phyloP scores from a whole-genome alignment of 345 rosid genomes.

The Eucalyptus curtisii region DNA sequence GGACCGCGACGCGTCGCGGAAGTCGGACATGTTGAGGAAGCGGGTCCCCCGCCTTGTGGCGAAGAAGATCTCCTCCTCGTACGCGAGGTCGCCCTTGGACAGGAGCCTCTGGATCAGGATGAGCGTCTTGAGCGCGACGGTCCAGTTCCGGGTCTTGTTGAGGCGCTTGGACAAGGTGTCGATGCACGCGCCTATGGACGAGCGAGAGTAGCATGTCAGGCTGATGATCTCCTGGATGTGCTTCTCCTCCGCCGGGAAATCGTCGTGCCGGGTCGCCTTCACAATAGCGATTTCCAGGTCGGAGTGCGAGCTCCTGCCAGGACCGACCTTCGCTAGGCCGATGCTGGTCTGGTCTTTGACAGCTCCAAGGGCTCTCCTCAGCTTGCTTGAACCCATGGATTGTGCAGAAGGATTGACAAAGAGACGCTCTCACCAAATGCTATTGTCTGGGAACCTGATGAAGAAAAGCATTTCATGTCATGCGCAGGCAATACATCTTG shows the following conservation, averaged over 20 bases:
- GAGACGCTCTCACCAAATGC: not conserved
- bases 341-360: conserved; percentile 92
- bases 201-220: conserved; percentile 58
- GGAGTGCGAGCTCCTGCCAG: conserved; percentile 34
- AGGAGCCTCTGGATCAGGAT: conserved; percentile 56
- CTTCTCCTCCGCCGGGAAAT: conserved; percentile 71
- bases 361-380: conserved; percentile 65
- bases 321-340: conserved; percentile 69
- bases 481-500: not conserved
- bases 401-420: not conserved
- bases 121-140: conserved; percentile 75
- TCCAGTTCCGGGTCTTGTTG: conserved; percentile 79
- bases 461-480: not conserved
- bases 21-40: conserved; percentile 76
- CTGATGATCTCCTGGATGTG: conserved; percentile 65
- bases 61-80: conserved; percentile 88
- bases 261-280: conserved; percentile 86
- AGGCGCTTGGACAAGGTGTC: conserved; percentile 49
- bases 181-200: conserved; percentile 42
- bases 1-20: conserved; percentile 40
- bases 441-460: not conserved
- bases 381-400: conserved; percentile 60
- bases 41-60: conserved; percentile 78
- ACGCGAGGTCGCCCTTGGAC: conserved; percentile 55
- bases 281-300: conserved; percentile 83